Percentiles rank a stretch among this genome's conserved stretches.
Conservation (phyloP, 2,329 filamentous ascomycete genomes). For the Pseudogymnoascus sp. region DNA sequence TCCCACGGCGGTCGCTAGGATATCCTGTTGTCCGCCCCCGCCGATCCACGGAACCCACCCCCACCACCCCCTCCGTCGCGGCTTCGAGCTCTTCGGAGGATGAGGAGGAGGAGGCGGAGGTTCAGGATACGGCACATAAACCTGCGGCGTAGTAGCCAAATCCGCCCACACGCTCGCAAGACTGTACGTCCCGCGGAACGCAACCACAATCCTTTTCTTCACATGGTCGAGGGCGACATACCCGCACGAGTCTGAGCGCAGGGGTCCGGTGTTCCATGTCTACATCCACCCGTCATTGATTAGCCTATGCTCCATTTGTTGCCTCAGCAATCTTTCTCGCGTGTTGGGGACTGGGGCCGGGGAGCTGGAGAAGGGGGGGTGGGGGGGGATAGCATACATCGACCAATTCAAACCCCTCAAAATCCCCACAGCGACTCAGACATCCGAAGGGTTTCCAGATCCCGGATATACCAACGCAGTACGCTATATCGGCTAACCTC, state of each 20-base stretch:
- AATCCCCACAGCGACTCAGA: constrained; percentile 75
- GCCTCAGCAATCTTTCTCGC: too few species aligned
- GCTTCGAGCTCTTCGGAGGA: neutral
- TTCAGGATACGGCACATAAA: constrained; percentile 76
- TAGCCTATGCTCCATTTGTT: too few species aligned
- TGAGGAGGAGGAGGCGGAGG: constrained; percentile 18
- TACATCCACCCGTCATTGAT: constrained; percentile 22
- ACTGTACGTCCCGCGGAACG: constrained; percentile 92
- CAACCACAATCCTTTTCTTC: constrained; percentile 60
- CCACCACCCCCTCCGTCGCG: neutral
- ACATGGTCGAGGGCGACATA: constrained; percentile 82
- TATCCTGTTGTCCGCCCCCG: neutral
- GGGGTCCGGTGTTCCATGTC: constrained; percentile 83
- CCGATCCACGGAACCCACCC: neutral
- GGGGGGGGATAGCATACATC: constrained; percentile 37
- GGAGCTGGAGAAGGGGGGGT: neutral
- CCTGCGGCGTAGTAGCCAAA: constrained; percentile 79
- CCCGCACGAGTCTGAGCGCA: constrained; percentile 85
- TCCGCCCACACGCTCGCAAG: constrained; percentile 87
- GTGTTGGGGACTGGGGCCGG: too few species aligned
- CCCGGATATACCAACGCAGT: constrained; percentile 82
- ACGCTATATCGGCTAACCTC: constrained; percentile 88
- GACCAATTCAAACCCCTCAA: constrained; percentile 69
- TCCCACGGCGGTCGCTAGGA: neutral
- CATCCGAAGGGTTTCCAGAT: constrained; percentile 79